Evolutionary conservation across 331 rosid genomes (phyloP).

Genomic region (Acacia concinna): DNA sequence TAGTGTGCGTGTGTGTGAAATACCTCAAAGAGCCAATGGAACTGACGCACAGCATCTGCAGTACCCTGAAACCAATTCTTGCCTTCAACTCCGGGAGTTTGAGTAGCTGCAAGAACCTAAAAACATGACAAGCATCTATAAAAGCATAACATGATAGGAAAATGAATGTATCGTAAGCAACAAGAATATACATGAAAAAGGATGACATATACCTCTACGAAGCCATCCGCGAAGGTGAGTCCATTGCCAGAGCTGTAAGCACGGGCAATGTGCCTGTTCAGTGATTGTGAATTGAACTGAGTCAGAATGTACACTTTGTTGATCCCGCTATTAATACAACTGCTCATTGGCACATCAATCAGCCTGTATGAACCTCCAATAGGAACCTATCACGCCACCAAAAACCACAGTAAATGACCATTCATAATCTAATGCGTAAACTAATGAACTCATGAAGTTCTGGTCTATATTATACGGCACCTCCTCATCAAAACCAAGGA

Average conservation of each 20-base stretch:
- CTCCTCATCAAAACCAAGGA: too few relatives aligned
- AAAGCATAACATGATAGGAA: not conserved
- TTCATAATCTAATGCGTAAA: not conserved
- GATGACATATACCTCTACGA: constrained; percentile 61
- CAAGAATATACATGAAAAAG: constrained; percentile 48
- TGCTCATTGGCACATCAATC: constrained; percentile 98
- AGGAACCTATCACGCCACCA: constrained; percentile 50
- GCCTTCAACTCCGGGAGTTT: constrained; percentile 88
- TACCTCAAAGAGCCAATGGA: constrained; percentile 81
- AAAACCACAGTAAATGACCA: not conserved
- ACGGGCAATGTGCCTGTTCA: constrained; percentile 85
- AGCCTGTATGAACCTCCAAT: constrained; percentile 90
- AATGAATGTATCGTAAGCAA: not conserved
- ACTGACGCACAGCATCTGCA: constrained; percentile 94
- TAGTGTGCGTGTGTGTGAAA: not conserved
- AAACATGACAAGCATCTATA: constrained; percentile 16
- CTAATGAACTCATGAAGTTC: not conserved
- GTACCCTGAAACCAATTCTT: constrained; percentile 91
- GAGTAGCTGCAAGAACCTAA: constrained; percentile 97
- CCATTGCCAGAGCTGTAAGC: constrained; percentile 83
- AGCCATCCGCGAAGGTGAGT: constrained; percentile 80
- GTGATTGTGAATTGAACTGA: constrained; percentile 90
- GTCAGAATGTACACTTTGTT: constrained; percentile 96
- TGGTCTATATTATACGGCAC: too few relatives aligned
- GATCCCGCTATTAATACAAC: constrained; percentile 95